phyloP scores from a whole-genome alignment of 2,329 filamentous ascomycete species.

The Alternaria tenuissima region DNA sequence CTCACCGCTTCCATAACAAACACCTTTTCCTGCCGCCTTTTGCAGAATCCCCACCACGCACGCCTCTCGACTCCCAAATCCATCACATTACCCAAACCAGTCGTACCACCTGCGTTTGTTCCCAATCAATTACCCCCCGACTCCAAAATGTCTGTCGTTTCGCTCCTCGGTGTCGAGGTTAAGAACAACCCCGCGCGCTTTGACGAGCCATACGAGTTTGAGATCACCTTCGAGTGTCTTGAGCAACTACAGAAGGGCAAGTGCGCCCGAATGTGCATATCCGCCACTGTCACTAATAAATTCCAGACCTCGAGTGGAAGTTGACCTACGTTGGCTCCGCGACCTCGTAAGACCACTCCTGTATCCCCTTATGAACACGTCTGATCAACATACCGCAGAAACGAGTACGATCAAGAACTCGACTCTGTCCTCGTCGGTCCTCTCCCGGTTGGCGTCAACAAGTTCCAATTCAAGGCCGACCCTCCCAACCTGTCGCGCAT shows the following conservation, averaged over 20 bases:
- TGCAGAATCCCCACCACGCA: conserved; percentile 13
- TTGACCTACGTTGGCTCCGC: conserved; percentile 98
- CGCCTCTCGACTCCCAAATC: conserved; percentile 5
- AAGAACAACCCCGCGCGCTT: conserved; percentile 97
- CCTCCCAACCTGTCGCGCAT: conserved; percentile 90
- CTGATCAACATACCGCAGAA: conserved; percentile 60
- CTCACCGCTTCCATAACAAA: conserved; percentile 33
- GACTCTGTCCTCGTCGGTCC: conserved; percentile 95
- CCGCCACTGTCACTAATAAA: conserved; percentile 23
- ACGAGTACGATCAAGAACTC: conserved; percentile 97
- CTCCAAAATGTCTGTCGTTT: conserved; percentile 88
- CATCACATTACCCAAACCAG: not conserved
- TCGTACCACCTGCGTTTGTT: not conserved
- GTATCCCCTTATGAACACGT: conserved; percentile 5
- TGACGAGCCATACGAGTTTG: conserved; percentile 91
- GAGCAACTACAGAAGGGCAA: conserved; percentile 92
- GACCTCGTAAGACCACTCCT: conserved; percentile 75
- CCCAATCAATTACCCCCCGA: conserved; percentile 10
- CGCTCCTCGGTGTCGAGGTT: conserved; percentile 92
- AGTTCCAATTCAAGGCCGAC: conserved; percentile 97
- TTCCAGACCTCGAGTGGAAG: conserved; percentile 95
- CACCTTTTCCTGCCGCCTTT: conserved; percentile 22
- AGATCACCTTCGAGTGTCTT: conserved; percentile 98
- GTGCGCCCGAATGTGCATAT: not conserved
- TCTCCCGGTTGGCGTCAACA: conserved; percentile 98